These are phyloP conservation scores for Rheum nobile DNA, from an alignment of 148 eudicot species.

Conservation along the genomic window DNA sequence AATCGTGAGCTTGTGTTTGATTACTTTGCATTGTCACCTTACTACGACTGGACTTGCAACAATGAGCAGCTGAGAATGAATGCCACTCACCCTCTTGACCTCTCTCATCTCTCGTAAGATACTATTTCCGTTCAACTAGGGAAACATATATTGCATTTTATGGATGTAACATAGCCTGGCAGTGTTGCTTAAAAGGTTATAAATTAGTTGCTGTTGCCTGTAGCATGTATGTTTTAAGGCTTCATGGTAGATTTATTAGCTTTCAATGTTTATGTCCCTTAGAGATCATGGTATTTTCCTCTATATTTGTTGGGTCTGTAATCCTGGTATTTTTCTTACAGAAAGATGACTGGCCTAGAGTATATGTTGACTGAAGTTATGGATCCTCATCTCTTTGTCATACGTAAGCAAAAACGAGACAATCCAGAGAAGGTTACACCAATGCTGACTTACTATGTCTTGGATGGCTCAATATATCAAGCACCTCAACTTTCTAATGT, in stretches of 20 bases:
- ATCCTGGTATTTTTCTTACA: constrained; percentile 16
- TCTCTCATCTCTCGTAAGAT: constrained; percentile 75
- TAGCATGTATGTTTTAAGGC: neutral
- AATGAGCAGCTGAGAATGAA: constrained; percentile 65
- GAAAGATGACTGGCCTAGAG: constrained; percentile 86
- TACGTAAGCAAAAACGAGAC: constrained; percentile 92
- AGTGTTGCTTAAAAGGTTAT: neutral
- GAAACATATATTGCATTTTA: neutral
- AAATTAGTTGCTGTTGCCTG: neutral
- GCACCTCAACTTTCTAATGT: constrained; percentile 93
- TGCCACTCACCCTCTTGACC: constrained; percentile 75
- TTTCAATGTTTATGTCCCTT: neutral
- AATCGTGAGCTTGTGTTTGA: constrained; percentile 84
- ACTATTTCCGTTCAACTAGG: neutral
- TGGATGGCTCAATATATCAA: constrained; percentile 96
- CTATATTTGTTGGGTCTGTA: too few relatives aligned
- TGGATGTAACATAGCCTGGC: neutral
- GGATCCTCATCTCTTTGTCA: constrained; percentile 82
- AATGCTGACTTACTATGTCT: constrained; percentile 78
- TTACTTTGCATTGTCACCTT: constrained; percentile 87
- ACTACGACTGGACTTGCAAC: constrained; percentile 76
- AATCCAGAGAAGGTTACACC: constrained; percentile 85
- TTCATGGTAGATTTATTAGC: neutral
- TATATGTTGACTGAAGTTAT: constrained; percentile 66
- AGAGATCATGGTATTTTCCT: neutral